Base-by-base conservation (phyloP, 352 stramenopile genomes). In the Globisporangium parvum region DNA sequence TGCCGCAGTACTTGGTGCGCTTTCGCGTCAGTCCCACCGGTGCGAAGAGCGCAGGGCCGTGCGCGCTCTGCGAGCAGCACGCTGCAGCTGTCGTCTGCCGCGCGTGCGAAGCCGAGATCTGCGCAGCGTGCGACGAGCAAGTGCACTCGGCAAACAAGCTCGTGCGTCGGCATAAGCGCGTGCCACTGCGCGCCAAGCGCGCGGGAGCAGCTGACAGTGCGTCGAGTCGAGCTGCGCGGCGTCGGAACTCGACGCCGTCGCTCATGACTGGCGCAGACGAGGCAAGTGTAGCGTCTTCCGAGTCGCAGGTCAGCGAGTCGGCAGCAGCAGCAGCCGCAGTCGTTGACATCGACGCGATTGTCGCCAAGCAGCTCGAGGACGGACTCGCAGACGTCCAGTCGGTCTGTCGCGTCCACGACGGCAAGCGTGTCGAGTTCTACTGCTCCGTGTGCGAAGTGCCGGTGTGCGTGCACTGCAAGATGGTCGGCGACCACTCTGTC, bases 131-230 rank as follows among this genome's bases (percentile, higher is more conserved):
- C 47, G 83, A 93, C 57, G 55, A 86, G 24, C 59, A 87, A 57
- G 71, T 90, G 8, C 80, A 93, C 58, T 88, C 77, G 14, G 79
- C 83, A 5, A 93, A 93, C 66, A 93, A 91, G 37, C 70, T 93
- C 40, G 80, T 85, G 18, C 71, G 78, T 37, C 75, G 81, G 12
- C 83, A 93, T 55, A 82, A 77, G 51, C 75, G 80, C 23, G 69
- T 63, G 11, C 63, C 75, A 12, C 47, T 82, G n/a, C 40, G 40
- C 0, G 26, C 44, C 23, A 53, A 47, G 18, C 59, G 53, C 18
- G 55, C 35, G 51, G 60, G 15, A 21, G 47, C 6, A n/a, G 8
- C 23, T 10, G 28, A 8, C 28, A 33, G 28, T 17, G 21, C 31
- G 15, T 40, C 46, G 4, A 44, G 20, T 14, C 55, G 55, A n/a